Base-by-base conservation (phyloP, 306 rosid genomes). In the Cucumis melo region DNA sequence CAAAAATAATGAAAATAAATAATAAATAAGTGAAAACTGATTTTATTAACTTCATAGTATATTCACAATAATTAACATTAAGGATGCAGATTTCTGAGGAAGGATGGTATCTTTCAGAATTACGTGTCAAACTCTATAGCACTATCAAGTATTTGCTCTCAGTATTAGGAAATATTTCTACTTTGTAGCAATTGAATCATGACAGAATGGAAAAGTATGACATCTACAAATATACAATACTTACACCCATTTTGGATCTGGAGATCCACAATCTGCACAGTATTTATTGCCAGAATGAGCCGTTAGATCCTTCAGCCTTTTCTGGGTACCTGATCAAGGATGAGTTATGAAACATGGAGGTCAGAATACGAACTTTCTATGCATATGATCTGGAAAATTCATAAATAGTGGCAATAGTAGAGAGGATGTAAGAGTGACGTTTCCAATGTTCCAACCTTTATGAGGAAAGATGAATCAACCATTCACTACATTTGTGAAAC, bases 231-330 rank as follows among this genome's bases (percentile, higher is more conserved):
- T 71, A 59, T 38, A 41, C 15, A 78, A 82, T 29, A 83, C 96
- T 87, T 90, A 91, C 98, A 89, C 95, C 98, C 98, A 94, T 91
- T 89, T 91, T 53, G 98, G 98, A 58, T 90, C 96, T 24, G 91
- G 91, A 77, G 97, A 80, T 72, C 93, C 97, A 78, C 98, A 94
- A 80, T 94, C 98, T 68, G 98, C 97, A 23, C 98, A 94, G 54
- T 39, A 66, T 75, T 53, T 82, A 81, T 94, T 94, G 36, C 88
- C 87, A 16, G 83, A 67, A 78, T 88, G 88, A 53, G 68, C 75
- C 88, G 83, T 73, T 63, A 94, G 80, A 84, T 73, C 79, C 39
- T 85, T 81, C 80, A 94, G 68, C 84, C 91, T 89, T 82, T 80
- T 84, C 19, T 80, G 91, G 39, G 94, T 85, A 77, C 84, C 98